phyloP scores from a whole-genome alignment of 495 filamentous ascomycete genomes.

The Trypethelium eluteriae region DNA sequence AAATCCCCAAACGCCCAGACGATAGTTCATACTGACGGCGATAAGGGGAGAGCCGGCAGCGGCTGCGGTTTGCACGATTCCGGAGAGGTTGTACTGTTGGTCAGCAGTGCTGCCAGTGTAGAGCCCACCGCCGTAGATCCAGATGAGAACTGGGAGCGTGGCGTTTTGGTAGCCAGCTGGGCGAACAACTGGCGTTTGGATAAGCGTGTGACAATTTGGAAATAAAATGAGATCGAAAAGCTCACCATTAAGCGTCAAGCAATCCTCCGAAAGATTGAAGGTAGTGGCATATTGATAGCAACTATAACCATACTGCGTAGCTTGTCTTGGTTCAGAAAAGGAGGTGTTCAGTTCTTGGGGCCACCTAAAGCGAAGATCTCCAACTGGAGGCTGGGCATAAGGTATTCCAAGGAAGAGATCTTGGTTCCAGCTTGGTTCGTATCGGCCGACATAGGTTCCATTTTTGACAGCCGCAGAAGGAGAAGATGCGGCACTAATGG shows the following conservation, averaged over 20 bases:
- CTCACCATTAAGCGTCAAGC: conserved; percentile 32
- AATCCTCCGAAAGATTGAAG: conserved; percentile 39
- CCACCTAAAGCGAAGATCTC: conserved; percentile 42
- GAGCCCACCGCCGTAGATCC: conserved; percentile 42
- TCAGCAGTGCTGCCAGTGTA: conserved; percentile 35
- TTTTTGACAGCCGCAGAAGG: conserved; percentile 29
- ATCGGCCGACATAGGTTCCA: conserved; percentile 41
- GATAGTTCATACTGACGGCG: conserved; percentile 29
- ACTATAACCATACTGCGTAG: conserved; percentile 44
- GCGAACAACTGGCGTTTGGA: conserved; percentile 20
- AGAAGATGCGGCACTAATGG: background rate
- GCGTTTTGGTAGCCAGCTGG: conserved; percentile 27
- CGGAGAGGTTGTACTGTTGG: conserved; percentile 47
- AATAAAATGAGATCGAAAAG: background rate
- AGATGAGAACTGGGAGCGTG: conserved; percentile 28
- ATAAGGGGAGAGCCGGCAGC: conserved; percentile 30
- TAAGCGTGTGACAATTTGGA: background rate
- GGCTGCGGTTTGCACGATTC: conserved; percentile 35
- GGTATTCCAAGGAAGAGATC: conserved; percentile 52
- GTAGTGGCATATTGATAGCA: conserved; percentile 41
- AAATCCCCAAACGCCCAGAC: conserved; percentile 29
- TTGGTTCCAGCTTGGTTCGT: conserved; percentile 40
- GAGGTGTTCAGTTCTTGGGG: conserved; percentile 42
- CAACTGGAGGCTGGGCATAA: conserved; percentile 46
- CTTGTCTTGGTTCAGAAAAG: conserved; percentile 36